Conservation (phyloP, 2,329 filamentous ascomycete species). For the Aspergillus cejpii region DNA sequence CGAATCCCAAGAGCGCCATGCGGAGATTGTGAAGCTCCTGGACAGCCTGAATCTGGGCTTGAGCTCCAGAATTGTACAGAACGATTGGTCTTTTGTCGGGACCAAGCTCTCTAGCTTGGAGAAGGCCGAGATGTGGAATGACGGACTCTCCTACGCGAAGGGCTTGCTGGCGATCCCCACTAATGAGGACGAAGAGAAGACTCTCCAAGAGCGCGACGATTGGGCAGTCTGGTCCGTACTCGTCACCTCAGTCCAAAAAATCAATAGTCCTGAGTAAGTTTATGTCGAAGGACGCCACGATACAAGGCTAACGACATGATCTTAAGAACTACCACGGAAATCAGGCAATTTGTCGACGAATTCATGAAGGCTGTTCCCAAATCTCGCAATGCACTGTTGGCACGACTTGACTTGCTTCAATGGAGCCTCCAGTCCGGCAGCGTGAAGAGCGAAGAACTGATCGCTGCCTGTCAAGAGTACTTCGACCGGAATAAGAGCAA, state of each 20-base stretch:
- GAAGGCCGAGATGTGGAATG: constrained; percentile 35
- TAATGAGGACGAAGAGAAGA: constrained; percentile 24
- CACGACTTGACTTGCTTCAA: constrained; percentile 28
- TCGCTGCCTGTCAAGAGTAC: constrained; percentile 37
- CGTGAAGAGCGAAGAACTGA: constrained; percentile 26
- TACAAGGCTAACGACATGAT: constrained; percentile 6
- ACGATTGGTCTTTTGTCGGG: constrained; percentile 39
- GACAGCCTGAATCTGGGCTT: constrained; percentile 39
- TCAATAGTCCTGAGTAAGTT: constrained; percentile 32
- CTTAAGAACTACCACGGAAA: constrained; percentile 27
- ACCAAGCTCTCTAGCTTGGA: constrained; percentile 36
- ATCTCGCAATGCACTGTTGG: constrained; percentile 40
- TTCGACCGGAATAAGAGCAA: constrained; percentile 39
- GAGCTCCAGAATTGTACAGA: constrained; percentile 38
- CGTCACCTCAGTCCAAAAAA: constrained; percentile 29
- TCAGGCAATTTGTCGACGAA: constrained; percentile 29
- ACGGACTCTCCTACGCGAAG: constrained; percentile 34
- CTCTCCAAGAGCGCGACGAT: constrained; percentile 38
- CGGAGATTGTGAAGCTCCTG: constrained; percentile 40
- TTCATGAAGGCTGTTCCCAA: constrained; percentile 32
- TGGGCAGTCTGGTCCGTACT: constrained; percentile 44
- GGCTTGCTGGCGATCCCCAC: constrained; percentile 32
- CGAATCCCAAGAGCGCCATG: constrained; percentile 35
- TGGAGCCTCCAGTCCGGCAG: constrained; percentile 23
- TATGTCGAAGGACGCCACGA: neutral